These are phyloP conservation scores for Selaginella moellendorffii DNA, from an alignment of 75 land plant genomes.

Conservation along the genomic window DNA sequence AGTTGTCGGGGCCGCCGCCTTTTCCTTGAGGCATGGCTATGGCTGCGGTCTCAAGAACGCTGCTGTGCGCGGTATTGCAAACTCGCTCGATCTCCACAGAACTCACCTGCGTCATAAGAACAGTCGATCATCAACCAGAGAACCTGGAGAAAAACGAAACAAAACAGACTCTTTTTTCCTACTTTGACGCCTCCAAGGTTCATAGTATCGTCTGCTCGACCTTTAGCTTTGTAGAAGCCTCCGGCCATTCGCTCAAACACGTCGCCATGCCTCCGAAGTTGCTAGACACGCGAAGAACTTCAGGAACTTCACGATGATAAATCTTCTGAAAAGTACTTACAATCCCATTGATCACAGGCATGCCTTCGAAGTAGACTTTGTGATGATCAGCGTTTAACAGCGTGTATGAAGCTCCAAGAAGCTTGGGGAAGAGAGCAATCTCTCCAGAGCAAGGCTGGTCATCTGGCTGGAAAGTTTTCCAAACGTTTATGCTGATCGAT, in stretches of 20 bases:
- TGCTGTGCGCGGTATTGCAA: slow-evolving; percentile 62
- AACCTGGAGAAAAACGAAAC: neutral
- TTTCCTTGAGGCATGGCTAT: slow-evolving; percentile 28
- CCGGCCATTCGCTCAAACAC: slow-evolving; percentile 53
- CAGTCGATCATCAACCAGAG: neutral
- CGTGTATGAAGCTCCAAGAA: slow-evolving; percentile 56
- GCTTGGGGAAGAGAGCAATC: slow-evolving; percentile 47
- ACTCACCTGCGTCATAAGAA: slow-evolving; percentile 41
- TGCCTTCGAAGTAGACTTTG: slow-evolving; percentile 72
- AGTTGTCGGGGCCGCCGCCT: slow-evolving; percentile 74
- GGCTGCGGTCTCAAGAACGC: slow-evolving; percentile 75
- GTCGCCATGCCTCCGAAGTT: slow-evolving; percentile 77
- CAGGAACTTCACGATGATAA: too few species aligned
- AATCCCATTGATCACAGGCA: slow-evolving; percentile 80
- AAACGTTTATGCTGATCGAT: too few species aligned
- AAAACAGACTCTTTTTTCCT: slow-evolving; percentile 1
- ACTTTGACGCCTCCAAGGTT: slow-evolving; percentile 97
- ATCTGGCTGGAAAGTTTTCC: slow-evolving; percentile 48
- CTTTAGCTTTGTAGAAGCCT: slow-evolving; percentile 46
- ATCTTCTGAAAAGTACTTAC: too few species aligned
- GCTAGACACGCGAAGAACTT: slow-evolving; percentile 34
- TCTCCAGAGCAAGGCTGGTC: slow-evolving; percentile 84
- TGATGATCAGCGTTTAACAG: slow-evolving; percentile 92
- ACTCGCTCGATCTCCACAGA: slow-evolving; percentile 84
- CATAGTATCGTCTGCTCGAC: slow-evolving; percentile 92